Evolutionary conservation across 2,329 filamentous ascomycete species (phyloP).

Genomic region (Fusarium guadeloupense): DNA sequence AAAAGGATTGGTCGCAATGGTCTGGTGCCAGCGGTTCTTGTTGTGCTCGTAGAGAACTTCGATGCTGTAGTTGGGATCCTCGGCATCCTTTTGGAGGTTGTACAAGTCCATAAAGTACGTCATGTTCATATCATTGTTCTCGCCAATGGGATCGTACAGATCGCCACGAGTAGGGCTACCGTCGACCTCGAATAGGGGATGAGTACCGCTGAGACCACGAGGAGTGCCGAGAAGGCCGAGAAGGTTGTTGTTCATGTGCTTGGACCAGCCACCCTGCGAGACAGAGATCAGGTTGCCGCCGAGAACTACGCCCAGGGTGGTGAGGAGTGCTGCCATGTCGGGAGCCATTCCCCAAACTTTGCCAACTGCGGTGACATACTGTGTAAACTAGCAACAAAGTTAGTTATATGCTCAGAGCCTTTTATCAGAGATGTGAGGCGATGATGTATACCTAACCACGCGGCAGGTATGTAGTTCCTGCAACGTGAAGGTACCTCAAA

Average conservation of each 20-base stretch:
- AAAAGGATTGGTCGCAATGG: conserved; percentile 59
- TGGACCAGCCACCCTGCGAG: conserved; percentile 43
- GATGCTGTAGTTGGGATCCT: conserved; percentile 46
- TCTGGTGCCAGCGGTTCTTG: conserved; percentile 56
- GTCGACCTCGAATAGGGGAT: conserved; percentile 66
- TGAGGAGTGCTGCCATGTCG: conserved; percentile 18
- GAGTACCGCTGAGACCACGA: conserved; percentile 59
- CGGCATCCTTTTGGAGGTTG: conserved; percentile 51
- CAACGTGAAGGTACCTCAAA: too few relatives aligned
- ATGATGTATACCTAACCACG: too few relatives aligned
- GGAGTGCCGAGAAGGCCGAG: conserved; percentile 55
- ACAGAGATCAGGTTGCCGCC: conserved; percentile 51
- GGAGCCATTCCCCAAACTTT: conserved; percentile 32
- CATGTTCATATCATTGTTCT: conserved; percentile 62
- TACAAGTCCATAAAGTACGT: conserved; percentile 60
- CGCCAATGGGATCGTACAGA: conserved; percentile 58
- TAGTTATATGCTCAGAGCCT: accelerated
- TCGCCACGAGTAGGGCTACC: conserved; percentile 62
- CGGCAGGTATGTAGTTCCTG: too few relatives aligned
- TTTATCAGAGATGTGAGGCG: too few relatives aligned
- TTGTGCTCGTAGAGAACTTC: conserved; percentile 55
- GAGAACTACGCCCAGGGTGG: conserved; percentile 42
- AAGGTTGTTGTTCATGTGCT: conserved; percentile 55
- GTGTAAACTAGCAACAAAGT: neutral
- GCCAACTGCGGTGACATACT: conserved; percentile 29